Base-by-base conservation (phyloP, 2,329 filamentous ascomycete species). In the Colletotrichum phormii region DNA sequence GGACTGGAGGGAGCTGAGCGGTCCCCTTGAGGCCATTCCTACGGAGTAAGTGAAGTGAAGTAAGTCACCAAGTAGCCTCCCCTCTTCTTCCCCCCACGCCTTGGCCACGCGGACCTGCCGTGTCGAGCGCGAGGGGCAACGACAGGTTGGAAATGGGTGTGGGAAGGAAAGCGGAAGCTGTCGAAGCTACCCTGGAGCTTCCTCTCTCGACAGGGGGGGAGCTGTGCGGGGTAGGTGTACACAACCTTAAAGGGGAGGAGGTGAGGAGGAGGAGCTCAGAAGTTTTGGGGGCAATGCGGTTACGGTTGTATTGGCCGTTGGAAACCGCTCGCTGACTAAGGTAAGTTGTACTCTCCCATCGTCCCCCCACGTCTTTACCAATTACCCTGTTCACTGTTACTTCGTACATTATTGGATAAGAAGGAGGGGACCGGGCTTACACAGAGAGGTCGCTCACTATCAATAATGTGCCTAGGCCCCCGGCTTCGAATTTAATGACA, bases 191-290 rank as follows among this genome's bases (percentile, higher is more conserved):
- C 62, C 62, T 55, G 42, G 49, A 69, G 67, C 67, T 64, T 26
- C 61, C 64, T 42, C 37, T 42, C 13, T 42, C 53, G 62, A 35
- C 33, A 53, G 59, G 60, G 67, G 63, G 57, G 37, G 12, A 42
- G 37, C 37, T 64, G 66, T 67, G 68, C 68, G 63, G 68, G 63
- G 57, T 71, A 71, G 55, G 46, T 61, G 42, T 46, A 33, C 58
- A 13, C 13, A 22, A 55, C 22, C 31, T 64, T 22, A 29, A 57
- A 42, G 26, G 22, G 26, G 26, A 29, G 26, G 26, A 29, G 26
- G 26, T 29, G 26, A 29, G 26, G 49, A 33, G 31, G n/a, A 53
- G 61, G 18, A 54, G 62, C 60, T 53, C 46, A 26, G 37, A 42
- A 55, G 58, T 33, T 33, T 24, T 33, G 11, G 5, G 12, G 37